Evolutionary conservation across 108 stramenopile genomes (phyloP).

Genomic region (Fragilariopsis cylindrus): DNA sequence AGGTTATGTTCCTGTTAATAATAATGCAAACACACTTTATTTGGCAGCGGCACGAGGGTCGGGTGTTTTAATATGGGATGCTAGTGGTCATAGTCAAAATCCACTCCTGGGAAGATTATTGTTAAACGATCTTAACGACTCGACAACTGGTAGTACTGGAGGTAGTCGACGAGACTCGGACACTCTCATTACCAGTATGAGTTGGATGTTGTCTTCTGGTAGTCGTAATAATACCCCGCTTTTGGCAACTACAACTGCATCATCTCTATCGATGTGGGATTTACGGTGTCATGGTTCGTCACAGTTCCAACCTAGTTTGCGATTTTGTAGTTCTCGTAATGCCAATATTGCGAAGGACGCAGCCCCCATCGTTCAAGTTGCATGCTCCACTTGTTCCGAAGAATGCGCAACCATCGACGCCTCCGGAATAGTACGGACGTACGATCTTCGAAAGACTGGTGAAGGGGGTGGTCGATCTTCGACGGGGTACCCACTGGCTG

Average conservation of each 20-base stretch:
- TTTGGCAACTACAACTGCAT: slow-evolving; percentile 50
- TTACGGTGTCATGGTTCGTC: slow-evolving; percentile 47
- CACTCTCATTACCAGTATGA: slow-evolving; percentile 36
- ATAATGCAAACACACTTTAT: slow-evolving; percentile 25
- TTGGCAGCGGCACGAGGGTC: slow-evolving; percentile 71
- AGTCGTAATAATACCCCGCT: slow-evolving; percentile 13
- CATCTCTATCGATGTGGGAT: slow-evolving; percentile 61
- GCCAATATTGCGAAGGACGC: not conserved
- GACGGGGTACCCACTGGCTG: slow-evolving; percentile 9
- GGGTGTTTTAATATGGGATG: slow-evolving; percentile 78
- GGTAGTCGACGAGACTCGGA: slow-evolving; percentile 6
- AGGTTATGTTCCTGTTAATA: not conserved
- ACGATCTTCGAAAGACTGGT: slow-evolving; percentile 66
- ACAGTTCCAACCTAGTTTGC: slow-evolving; percentile 48
- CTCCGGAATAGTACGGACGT: slow-evolving; percentile 59
- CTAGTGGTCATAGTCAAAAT: slow-evolving; percentile 66
- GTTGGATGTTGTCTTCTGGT: slow-evolving; percentile 42
- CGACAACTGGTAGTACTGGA: not conserved
- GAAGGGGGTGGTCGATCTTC: slow-evolving; percentile 7
- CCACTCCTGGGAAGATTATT: slow-evolving; percentile 68
- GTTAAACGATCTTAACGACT: slow-evolving; percentile 27
- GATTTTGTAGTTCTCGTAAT: slow-evolving; percentile 42
- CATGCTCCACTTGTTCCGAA: slow-evolving; percentile 46
- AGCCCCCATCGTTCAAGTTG: slow-evolving; percentile 52
- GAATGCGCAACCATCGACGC: slow-evolving; percentile 72